Evolutionary conservation across 768 basidiomycete species (phyloP), one percentile per base, ranked within the genome.

Genomic region (Suillus bovinus): DNA sequence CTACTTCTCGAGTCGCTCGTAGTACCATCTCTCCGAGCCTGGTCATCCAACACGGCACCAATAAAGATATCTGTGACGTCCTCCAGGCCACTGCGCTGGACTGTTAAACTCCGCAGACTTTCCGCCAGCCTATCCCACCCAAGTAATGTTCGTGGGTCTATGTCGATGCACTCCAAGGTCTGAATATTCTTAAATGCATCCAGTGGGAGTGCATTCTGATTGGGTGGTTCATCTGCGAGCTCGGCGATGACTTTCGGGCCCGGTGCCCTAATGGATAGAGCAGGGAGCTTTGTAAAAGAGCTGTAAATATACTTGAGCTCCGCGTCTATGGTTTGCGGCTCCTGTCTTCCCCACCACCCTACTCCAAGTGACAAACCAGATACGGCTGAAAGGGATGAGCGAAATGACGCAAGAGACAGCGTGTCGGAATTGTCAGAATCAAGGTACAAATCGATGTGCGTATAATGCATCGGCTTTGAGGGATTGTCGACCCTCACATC

Each of bases 231-330:
- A 39, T 84, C 80, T 5, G 81, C 78, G 13, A 93, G 80, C 71
- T 93, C 93, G 6, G 82, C 72, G 29, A 96, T 87, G 66, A 85
- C 76, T 60, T 85, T 86, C 54, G 81, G 81, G 50, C 84, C 84
- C 0, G 91, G 89, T 2, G 88, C 81, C 63, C 79, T 82, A 60
- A 96, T 76, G 8, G 80, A 77, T 42, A 96, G 79, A 1, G 93
- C 89, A 17, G 94, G 94, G 0, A 97, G 79, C 76, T 91, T 94
- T 49, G 93, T 97, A 79, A 96, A 93, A 71, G 88, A 85, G 72
- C 93, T 93, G 78, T 87, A 96, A 64, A 96, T 82, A 74, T 88
- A 93, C 72, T 87, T 94, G 73, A 96, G 86, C 69, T 94, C 90
- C 3, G 79, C 71, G 60, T 94, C 89, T 66, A 90, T 75, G 63